These are phyloP conservation scores for Kurtzmaniella quercitrusa DNA, from an alignment of 1,139 yeast genomes.

Conservation along the genomic window DNA sequence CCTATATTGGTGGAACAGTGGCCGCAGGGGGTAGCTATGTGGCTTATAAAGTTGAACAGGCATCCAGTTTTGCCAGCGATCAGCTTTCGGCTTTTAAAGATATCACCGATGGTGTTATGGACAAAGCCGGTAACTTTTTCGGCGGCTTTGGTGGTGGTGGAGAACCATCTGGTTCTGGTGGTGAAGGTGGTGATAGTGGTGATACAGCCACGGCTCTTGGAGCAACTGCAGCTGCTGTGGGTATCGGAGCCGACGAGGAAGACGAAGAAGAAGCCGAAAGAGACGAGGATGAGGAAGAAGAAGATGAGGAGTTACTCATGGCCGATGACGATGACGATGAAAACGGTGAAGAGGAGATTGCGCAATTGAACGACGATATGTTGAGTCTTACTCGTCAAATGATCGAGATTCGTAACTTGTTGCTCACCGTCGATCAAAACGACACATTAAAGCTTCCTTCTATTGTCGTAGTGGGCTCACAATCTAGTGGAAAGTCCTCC, in stretches of 20 bases:
- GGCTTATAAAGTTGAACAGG: constrained; percentile 88
- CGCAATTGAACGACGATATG: constrained; percentile 69
- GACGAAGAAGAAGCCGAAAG: constrained; percentile 12
- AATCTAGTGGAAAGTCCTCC: constrained; percentile 94
- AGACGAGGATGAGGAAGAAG: constrained; percentile 20
- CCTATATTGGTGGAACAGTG: constrained; percentile 82
- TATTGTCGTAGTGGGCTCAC: constrained; percentile 96
- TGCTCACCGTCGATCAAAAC: constrained; percentile 72
- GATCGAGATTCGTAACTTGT: constrained; percentile 87
- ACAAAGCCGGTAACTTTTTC: constrained; percentile 42
- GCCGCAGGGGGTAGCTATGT: constrained; percentile 95
- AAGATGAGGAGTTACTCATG: constrained; percentile 29
- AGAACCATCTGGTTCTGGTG: constrained; percentile 13
- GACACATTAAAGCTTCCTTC: constrained; percentile 84
- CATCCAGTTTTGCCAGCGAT: constrained; percentile 66
- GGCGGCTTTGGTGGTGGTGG: constrained; percentile 16
- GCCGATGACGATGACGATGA: constrained; percentile 33
- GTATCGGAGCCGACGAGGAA: constrained; percentile 33
- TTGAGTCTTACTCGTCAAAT: constrained; percentile 84
- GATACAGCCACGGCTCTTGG: constrained; percentile 40
- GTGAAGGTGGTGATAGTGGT: constrained; percentile 23
- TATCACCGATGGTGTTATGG: constrained; percentile 44
- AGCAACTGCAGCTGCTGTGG: constrained; percentile 47
- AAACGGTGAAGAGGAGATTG: constrained; percentile 42
- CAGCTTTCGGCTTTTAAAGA: constrained; percentile 60